These are phyloP conservation scores for Leishmania arabica DNA, from an alignment of 208 protist genomes.

Conservation along the genomic window DNA sequence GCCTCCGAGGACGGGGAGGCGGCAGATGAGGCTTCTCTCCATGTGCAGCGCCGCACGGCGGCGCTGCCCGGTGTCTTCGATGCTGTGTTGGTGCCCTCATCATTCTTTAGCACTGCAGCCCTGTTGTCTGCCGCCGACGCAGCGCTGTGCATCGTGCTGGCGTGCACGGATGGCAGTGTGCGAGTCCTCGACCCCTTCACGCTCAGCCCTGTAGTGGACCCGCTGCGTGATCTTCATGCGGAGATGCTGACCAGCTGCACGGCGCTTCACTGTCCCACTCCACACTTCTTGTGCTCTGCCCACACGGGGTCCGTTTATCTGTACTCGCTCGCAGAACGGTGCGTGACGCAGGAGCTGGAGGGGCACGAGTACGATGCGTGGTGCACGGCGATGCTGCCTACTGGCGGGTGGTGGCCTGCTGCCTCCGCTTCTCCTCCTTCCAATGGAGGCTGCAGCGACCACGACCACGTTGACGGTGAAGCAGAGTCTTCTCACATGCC, in stretches of 20 bases:
- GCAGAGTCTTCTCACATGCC: conserved; percentile 1
- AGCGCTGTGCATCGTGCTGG: conserved; percentile 30
- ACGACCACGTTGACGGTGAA: not conserved
- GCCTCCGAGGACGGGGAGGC: not conserved
- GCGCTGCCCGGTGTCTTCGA: conserved; percentile 78
- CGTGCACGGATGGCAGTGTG: conserved; percentile 76
- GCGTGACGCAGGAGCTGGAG: conserved; percentile 38
- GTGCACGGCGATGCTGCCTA: conserved; percentile 64
- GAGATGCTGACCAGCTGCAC: conserved; percentile 85
- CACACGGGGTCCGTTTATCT: conserved; percentile 67
- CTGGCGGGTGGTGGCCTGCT: conserved; percentile 7
- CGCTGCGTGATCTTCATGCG: conserved; percentile 44
- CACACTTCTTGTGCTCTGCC: conserved; percentile 64
- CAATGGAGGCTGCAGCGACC: not conserved
- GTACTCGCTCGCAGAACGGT: conserved; percentile 35
- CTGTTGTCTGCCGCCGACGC: not conserved
- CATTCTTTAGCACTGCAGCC: conserved; percentile 7
- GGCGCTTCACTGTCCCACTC: conserved; percentile 27
- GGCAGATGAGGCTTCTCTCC: not conserved
- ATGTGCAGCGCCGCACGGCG: not conserved
- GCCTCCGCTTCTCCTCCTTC: not conserved
- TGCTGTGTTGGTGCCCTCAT: conserved; percentile 24
- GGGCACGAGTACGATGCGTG: conserved; percentile 87
- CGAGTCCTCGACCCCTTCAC: conserved; percentile 38
- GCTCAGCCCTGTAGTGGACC: conserved; percentile 16